Evolutionary conservation across 2,329 filamentous ascomycete species (phyloP), one percentile per base, ranked within the genome.

Genomic region (Fusarium subglutinans): DNA sequence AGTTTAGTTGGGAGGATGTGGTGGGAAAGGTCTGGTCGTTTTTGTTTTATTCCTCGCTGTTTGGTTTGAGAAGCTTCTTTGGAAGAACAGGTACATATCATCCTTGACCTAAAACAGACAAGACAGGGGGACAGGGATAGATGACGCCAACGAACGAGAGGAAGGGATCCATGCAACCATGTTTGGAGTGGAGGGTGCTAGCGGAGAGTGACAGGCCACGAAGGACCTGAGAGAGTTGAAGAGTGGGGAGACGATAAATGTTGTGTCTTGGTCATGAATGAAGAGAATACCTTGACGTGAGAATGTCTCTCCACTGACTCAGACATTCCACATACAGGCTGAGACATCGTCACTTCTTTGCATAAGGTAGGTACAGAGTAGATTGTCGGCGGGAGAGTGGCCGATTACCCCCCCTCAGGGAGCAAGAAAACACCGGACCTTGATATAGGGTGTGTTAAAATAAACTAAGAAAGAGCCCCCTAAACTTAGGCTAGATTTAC

Each of bases 111-210:
- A 37, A 61, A 67, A 26, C n/a, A 58, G 53, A 64, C 38, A 69
- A 69, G 66, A 69, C 14, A 22, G 5, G 24, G 37, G 8, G 47
- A 37, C 55, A 48, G 45, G 67, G 65, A 17, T 37, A 17, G 33
- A 70, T 70, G 66, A 70, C 66, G 67, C 67, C 58, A 70, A 50
- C 65, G 65, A 67, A 59, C 45, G 45, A 61, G 28, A 57, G 50
- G 24, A 44, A 58, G 33, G 35, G 26, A 63, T 59, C 60, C 53
- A 45, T 63, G 55, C 41, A 37, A 58, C 55, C 30, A 58, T 50
- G 41, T 58, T 58, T 37, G 43, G 44, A 37, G 55, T 35, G 41
- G 55, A 35, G 14, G 20, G 15, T 57, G 20, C 51, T 58, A 63
- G 40, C 40, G 51, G 40, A 57, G 28, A 57, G 37, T 63, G 51